Evolutionary conservation across 306 rosid genomes (phyloP).

Genomic region (Vigna unguiculata): DNA sequence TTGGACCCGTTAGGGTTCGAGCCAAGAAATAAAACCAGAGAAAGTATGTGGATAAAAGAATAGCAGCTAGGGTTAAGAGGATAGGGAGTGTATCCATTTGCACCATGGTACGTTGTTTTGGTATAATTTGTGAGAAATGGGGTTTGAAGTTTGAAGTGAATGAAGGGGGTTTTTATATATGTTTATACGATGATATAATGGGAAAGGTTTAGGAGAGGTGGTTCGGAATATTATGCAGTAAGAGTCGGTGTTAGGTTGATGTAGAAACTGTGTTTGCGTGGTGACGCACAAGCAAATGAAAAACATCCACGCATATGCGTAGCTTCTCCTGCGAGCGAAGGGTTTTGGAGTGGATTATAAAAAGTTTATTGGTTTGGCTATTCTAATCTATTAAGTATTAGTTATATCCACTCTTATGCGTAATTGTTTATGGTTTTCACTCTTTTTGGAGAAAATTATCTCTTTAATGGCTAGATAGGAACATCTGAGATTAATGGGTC

Average conservation of each 20-base stretch:
- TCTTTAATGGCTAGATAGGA: too few species aligned
- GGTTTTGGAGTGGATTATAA: background rate
- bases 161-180: slow-evolving; percentile 14
- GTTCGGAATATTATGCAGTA: slow-evolving; percentile 61
- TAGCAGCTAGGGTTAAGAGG: slow-evolving; percentile 52
- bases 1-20: slow-evolving; percentile 68
- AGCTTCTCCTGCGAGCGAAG: background rate
- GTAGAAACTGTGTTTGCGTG: slow-evolving; percentile 35
- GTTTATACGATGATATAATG: slow-evolving; percentile 38
- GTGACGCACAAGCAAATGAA: background rate
- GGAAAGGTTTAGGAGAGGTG: slow-evolving; percentile 59
- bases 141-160: slow-evolving; percentile 12
- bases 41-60: slow-evolving; percentile 51
- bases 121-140: background rate
- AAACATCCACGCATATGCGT: background rate
- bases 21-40: slow-evolving; percentile 70
- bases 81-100: slow-evolving; percentile 58
- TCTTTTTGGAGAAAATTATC: too few species aligned
- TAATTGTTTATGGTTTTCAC: too few species aligned
- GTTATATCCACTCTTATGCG: background rate
- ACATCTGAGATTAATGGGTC: too few species aligned
- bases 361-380: background rate
- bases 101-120: background rate
- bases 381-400: background rate
- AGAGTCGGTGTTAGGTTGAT: slow-evolving; percentile 52